Conservation (phyloP, 306 rosid species). For the Cucurbita ficifolia region DNA sequence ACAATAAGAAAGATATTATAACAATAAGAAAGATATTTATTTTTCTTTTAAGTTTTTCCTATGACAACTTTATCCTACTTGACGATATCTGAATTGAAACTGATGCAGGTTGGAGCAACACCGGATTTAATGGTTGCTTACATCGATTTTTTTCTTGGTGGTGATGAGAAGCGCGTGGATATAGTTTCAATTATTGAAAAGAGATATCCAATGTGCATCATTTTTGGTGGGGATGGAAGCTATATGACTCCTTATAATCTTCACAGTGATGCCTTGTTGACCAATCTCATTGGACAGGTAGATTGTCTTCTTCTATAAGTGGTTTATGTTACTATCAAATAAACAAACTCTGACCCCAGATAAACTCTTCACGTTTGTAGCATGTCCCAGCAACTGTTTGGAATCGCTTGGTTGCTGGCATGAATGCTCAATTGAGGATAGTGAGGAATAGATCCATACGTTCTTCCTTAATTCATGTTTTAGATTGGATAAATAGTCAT, state of each 20-base stretch:
- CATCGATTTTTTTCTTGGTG: slow-evolving; percentile 96
- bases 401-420: slow-evolving; percentile 86
- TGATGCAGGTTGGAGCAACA: slow-evolving; percentile 85
- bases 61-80: not conserved
- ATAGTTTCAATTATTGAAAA: slow-evolving; percentile 86
- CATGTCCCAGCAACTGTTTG: slow-evolving; percentile 97
- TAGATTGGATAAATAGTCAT: slow-evolving; percentile 79
- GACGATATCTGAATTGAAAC: not conserved
- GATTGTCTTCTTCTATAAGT: slow-evolving; percentile 9
- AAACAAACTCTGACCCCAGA: slow-evolving; percentile 3
- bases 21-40: too few relatives aligned
- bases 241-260: slow-evolving; percentile 91
- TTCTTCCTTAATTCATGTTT: slow-evolving; percentile 55
- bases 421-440: slow-evolving; percentile 88
- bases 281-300: slow-evolving; percentile 95
- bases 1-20: too few relatives aligned
- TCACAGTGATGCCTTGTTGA: slow-evolving; percentile 75
- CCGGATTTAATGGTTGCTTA: slow-evolving; percentile 90
- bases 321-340: slow-evolving; percentile 6
- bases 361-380: slow-evolving; percentile 26
- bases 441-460: slow-evolving; percentile 83
- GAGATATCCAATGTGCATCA: slow-evolving; percentile 94
- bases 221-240: slow-evolving; percentile 97
- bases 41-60: too few relatives aligned
- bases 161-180: slow-evolving; percentile 91